These are phyloP conservation scores for Pythium plurisporium DNA, from an alignment of 352 stramenopile genomes.

Conservation along the genomic window DNA sequence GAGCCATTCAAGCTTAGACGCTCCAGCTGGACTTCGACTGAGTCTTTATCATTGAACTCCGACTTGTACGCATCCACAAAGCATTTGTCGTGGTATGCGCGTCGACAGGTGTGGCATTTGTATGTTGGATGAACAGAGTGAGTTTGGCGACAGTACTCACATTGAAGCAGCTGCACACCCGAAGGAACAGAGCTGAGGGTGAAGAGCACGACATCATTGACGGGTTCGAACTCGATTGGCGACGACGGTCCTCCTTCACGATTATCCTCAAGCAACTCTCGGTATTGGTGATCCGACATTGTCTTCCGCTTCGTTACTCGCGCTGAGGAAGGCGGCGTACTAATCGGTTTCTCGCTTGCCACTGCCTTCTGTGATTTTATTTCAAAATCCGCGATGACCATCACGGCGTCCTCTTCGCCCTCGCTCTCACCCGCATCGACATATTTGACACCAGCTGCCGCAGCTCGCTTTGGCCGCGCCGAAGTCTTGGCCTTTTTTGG, in stretches of 20 bases:
- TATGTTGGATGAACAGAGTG: conserved; percentile 11
- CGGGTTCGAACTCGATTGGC: not conserved
- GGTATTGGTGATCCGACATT: conserved; percentile 14
- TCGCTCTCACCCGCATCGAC: not conserved
- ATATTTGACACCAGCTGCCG: not conserved
- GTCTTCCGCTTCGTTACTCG: conserved; percentile 6
- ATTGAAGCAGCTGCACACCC: not conserved
- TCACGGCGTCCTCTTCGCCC: not conserved
- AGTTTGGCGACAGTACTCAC: conserved; percentile 5
- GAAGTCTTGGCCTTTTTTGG: not conserved
- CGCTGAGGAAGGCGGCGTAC: not conserved
- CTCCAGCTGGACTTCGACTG: conserved; percentile 14
- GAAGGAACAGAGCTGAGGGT: not conserved
- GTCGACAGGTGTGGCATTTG: conserved; percentile 8
- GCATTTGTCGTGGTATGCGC: conserved; percentile 22
- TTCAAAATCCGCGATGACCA: not conserved
- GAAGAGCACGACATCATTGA: not conserved
- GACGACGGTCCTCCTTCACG: not conserved
- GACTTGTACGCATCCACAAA: conserved; percentile 6
- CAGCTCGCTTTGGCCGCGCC: not conserved
- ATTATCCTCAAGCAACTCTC: conserved; percentile 7
- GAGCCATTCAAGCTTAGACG: conserved; percentile 4
- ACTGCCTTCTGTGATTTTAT: not conserved
- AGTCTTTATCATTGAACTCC: not conserved
- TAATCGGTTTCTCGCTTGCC: not conserved